Percentiles rank a stretch among this genome's conserved stretches.
These are phyloP conservation scores for Vigna radiata DNA, from an alignment of 306 rosid species.

Conservation along the genomic window DNA sequence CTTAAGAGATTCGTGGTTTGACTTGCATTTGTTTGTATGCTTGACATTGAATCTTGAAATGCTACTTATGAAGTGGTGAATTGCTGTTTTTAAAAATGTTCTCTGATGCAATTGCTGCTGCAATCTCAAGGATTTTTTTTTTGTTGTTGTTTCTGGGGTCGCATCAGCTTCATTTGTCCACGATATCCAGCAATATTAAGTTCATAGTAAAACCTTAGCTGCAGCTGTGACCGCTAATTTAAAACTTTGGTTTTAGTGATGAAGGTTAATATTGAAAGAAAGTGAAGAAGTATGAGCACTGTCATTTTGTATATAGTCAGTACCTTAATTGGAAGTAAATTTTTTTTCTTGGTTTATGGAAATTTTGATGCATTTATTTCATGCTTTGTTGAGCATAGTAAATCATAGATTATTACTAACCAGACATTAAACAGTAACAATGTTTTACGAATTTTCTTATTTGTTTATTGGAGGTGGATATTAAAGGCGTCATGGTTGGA, in stretches of 20 bases:
- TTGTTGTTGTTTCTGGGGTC: not conserved
- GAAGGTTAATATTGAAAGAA: conserved; percentile 4
- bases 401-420: not conserved
- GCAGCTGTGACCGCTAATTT: not conserved
- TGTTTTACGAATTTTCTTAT: not conserved
- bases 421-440: conserved; percentile 7
- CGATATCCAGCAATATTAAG: not conserved
- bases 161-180: not conserved
- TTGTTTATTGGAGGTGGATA: conserved; percentile 9
- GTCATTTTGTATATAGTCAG: not conserved
- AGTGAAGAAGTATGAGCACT: not conserved
- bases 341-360: not conserved
- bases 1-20: not conserved
- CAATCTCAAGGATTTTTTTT: not conserved
- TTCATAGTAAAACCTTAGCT: not conserved
- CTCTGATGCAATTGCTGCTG: not conserved
- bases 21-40: conserved; percentile 19
- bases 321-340: conserved; percentile 10
- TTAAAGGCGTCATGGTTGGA: not conserved
- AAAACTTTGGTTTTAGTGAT: not conserved
- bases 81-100: not conserved
- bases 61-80: conserved; percentile 24
- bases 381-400: not conserved
- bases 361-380: not conserved
- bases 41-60: not conserved